Conservation (phyloP, 805 yeast genomes). For the Metschnikowia borealis region DNA sequence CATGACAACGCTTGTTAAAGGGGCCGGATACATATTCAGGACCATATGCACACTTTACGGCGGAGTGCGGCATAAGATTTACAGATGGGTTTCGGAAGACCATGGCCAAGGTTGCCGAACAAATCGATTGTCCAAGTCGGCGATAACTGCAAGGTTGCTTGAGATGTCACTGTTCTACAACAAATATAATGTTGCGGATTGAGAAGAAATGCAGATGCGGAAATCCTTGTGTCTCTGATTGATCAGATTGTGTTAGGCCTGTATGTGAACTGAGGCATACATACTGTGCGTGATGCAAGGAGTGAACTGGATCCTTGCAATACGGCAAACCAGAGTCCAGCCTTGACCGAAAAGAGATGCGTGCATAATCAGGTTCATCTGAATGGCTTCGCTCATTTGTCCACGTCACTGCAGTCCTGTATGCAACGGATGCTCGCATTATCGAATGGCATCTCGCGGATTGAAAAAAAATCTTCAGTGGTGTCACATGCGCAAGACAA, state of each 20-base stretch:
- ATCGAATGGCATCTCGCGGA: conserved; percentile 6
- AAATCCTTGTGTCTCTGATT: not conserved
- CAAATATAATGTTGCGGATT: not conserved
- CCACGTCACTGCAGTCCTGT: not conserved
- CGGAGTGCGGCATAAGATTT: not conserved
- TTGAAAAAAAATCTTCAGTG: not conserved
- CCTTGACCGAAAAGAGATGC: not conserved
- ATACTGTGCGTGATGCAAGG: not conserved
- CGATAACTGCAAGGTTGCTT: not conserved
- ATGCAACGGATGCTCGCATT: not conserved
- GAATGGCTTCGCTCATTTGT: not conserved
- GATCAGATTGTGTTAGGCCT: conserved; percentile 1
- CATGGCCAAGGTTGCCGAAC: not conserved
- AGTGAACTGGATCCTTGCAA: not conserved
- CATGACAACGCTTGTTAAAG: not conserved
- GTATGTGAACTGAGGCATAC: not conserved
- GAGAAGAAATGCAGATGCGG: not conserved
- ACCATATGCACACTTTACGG: not conserved
- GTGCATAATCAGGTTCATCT: conserved; percentile 4
- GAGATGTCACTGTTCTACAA: too few relatives aligned
- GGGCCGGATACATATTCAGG: not conserved
- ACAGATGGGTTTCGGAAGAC: not conserved
- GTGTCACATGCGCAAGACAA: not conserved
- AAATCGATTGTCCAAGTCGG: not conserved
- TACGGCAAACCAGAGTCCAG: not conserved